Conservation (phyloP, 176 grass and related monocot species). For the Aechmea fasciata region DNA sequence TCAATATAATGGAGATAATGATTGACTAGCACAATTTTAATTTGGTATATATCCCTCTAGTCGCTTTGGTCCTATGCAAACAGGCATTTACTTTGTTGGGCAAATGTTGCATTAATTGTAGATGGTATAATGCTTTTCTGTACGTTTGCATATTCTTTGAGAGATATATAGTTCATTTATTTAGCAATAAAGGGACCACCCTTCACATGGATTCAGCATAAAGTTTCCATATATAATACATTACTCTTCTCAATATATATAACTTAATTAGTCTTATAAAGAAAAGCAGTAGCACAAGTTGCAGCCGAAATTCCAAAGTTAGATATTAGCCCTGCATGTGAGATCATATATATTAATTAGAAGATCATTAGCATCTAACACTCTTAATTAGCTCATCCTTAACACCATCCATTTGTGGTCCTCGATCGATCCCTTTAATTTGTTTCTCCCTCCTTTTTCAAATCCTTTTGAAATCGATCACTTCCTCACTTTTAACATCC, state of each 20-base stretch:
- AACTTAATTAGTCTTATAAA: neutral
- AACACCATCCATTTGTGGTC: neutral
- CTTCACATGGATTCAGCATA: conserved; percentile 8
- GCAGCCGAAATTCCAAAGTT: neutral
- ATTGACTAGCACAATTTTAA: too few species aligned
- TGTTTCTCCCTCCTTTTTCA: neutral
- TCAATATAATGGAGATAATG: too few species aligned
- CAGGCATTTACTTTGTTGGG: neutral
- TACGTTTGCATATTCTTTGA: too few species aligned
- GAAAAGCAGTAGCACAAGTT: conserved; percentile 6
- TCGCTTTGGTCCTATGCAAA: neutral
- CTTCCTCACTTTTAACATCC: neutral
- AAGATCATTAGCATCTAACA: neutral
- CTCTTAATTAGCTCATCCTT: neutral
- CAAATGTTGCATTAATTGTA: neutral
- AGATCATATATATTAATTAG: neutral
- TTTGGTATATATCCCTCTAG: neutral
- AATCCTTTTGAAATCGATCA: neutral
- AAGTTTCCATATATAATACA: neutral
- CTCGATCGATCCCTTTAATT: neutral
- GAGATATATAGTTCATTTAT: neutral
- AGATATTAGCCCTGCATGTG: neutral
- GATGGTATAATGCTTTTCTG: neutral
- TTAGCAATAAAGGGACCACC: neutral
- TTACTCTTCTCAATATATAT: neutral